Base-by-base conservation (phyloP, 2,329 filamentous ascomycete genomes). In the Arachnomyces sp. region DNA sequence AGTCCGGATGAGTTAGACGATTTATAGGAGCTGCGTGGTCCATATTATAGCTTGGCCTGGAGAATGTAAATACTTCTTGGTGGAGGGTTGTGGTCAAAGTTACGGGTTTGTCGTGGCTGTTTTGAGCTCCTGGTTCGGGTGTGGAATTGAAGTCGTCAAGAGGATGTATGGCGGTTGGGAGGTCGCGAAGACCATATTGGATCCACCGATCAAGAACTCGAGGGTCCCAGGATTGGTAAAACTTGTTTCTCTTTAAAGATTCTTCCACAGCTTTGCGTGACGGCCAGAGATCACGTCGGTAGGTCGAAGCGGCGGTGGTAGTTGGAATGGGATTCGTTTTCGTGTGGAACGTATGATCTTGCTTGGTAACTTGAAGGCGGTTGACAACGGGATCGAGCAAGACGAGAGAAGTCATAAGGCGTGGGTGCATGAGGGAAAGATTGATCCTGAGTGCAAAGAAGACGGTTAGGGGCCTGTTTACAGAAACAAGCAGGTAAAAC, bases 61-160 rank as follows among this genome's bases (percentile, higher is more conserved):
- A 14, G 40, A 55, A 63, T 4, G 51, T 55, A 29, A 56, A 61
- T 38, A 87, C 80, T 63, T 90, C 85, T 56, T 92, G 84, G 56
- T 89, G 80, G 56, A 87, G 87, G 1, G 84, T 81, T 0, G 87
- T 94, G 1, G 77, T 74, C 4, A 63, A 69, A 0, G 84, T 86
- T 1, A 85, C 78, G 28, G 72, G 64, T 7, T 54, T 54, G 6
- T 47, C 43, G 1, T 52, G 42, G 18, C 31, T 34, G 28, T 44
- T 36, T 84, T 0, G 65, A 61, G 1, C 85, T 84, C 0, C 82
- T 25, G 21, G 9, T 5, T 25, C 9, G 5, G 21, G 9, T 5
- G 5, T 9, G 21, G 21, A 25, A 25, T 5, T 25, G 9, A 5
- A 9, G 21, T 25, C 21, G 34, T 47, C 43, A 2, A 67, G 51